Percentiles rank a stretch among this genome's conserved stretches.
These are phyloP conservation scores for Pseudonitzschia multistriata DNA, from an alignment of 108 stramenopile genomes.

Conservation along the genomic window DNA sequence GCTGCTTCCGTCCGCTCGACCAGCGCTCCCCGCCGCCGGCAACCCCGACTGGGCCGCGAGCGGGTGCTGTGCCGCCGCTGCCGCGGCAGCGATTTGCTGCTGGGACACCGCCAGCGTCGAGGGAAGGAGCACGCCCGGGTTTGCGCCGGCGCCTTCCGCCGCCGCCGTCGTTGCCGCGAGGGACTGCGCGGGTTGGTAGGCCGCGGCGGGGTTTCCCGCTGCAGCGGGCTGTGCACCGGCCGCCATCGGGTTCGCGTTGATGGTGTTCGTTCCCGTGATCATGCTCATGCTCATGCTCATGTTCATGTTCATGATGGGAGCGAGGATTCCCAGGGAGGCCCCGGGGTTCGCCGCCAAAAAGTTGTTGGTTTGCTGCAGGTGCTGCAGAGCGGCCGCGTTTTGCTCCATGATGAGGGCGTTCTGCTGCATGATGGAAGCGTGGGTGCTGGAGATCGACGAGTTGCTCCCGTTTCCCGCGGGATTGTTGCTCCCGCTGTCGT, in stretches of 20 bases:
- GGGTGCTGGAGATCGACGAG: not conserved
- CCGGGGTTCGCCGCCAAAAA: constrained; percentile 4
- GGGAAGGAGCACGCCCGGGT: too few relatives aligned
- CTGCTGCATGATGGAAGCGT: constrained; percentile 7
- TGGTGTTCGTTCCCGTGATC: too few relatives aligned
- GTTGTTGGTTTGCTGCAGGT: constrained; percentile 7
- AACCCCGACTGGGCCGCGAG: not conserved
- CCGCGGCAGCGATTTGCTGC: too few relatives aligned
- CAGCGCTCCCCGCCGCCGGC: not conserved
- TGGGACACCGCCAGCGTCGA: too few relatives aligned
- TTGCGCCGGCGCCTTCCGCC: too few relatives aligned
- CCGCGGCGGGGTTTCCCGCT: too few relatives aligned
- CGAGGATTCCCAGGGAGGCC: not conserved
- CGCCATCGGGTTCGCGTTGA: too few relatives aligned
- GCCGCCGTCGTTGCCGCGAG: too few relatives aligned
- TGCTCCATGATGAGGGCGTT: constrained; percentile 7
- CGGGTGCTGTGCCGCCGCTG: too few relatives aligned
- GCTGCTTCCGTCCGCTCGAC: not conserved
- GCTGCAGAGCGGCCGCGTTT: constrained; percentile 2
- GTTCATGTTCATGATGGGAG: constrained; percentile 4
- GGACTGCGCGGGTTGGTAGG: too few relatives aligned
- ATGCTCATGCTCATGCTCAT: not conserved
- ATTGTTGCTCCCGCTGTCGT: not conserved
- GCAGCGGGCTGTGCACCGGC: too few relatives aligned
- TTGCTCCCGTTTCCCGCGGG: not conserved